Evolutionary conservation across 129 eudicot genomes (phyloP), one percentile per base, ranked within the genome.

Genomic region (Pulicaria dysenterica): DNA sequence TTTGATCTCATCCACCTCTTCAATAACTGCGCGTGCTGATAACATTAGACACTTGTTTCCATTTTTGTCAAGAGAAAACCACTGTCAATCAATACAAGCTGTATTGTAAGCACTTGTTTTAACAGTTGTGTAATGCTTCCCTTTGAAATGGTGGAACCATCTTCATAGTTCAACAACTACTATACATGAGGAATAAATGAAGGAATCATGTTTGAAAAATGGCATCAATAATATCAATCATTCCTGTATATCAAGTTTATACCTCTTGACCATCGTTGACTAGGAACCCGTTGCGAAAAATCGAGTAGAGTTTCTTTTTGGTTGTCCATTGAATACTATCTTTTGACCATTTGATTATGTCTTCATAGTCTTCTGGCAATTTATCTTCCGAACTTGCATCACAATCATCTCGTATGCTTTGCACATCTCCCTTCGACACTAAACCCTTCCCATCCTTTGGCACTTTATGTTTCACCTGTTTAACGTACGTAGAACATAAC

Each of bases 221-320:
- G n/a, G n/a, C n/a, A n/a, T n/a, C n/a, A n/a, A n/a, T n/a, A n/a
- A n/a, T n/a, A 24, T 10, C 54, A 70, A 19, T 47, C 41, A 10
- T n/a, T 53, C 72, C 15, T 51, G n/a, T n/a, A n/a, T n/a, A 19
- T 41, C 2, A 40, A 24, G 6, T 43, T 39, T 51, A 74, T n/a
- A n/a, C 72, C 79, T 41, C 60, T 40, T 64, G 7, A 51, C 72
- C 42, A 41, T 51, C 10, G 13, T 19, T 19, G 64, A 74, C 64
- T 40, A 41, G 70, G 38, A 74, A 64, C 17, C 79, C 79, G 50
- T 64, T 24, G 71, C 79, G 6, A 13, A 64, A 4, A 64, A 51
- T 6, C 7, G 10, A 13, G 45, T 64, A 74, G 7, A 47, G 64
- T 74, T 74, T 55, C 17, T 74, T 64, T 14, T 51, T 51, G 0